phyloP scores from a whole-genome alignment of 2,329 filamentous ascomycete species.

The Sarocladium brachiariae region DNA sequence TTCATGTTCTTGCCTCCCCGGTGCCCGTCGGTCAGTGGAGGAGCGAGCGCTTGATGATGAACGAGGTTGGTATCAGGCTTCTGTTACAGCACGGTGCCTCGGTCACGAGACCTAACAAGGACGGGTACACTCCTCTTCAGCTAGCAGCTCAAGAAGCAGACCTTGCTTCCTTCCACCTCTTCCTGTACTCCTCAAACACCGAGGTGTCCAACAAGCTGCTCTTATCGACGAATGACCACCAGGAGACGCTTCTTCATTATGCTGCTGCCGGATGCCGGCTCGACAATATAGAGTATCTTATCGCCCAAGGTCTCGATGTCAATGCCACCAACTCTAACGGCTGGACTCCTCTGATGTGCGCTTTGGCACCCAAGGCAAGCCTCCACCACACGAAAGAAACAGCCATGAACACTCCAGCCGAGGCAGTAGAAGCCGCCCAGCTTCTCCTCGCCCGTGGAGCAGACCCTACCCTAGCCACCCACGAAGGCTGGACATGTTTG shows the following conservation, averaged over 20 bases:
- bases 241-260: slow-evolving; percentile 22
- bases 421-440: too few species aligned
- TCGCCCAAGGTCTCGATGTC: slow-evolving; percentile 15
- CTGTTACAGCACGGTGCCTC: slow-evolving; percentile 17
- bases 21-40: background rate
- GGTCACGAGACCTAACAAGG: slow-evolving; percentile 13
- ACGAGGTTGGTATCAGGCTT: slow-evolving; percentile 13
- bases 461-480: slow-evolving; percentile 13
- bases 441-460: slow-evolving; percentile 20
- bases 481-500: slow-evolving; percentile 21
- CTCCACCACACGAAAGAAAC: slow-evolving; percentile 9
- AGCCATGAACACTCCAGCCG: too few species aligned
- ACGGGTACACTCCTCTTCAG: slow-evolving; percentile 19
- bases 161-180: slow-evolving; percentile 16
- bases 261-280: slow-evolving; percentile 19
- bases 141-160: slow-evolving; percentile 14
- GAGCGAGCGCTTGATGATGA: background rate
- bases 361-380: slow-evolving; percentile 13
- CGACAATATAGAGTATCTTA: slow-evolving; percentile 14
- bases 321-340: slow-evolving; percentile 18
- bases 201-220: slow-evolving; percentile 6
- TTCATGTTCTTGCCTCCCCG: slow-evolving; percentile 16
- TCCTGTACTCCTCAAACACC: slow-evolving; percentile 11
- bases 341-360: slow-evolving; percentile 25
- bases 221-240: slow-evolving; percentile 13